phyloP scores from a whole-genome alignment of 1,284 basidiomycete genomes.

The Fistulina hepatica region DNA sequence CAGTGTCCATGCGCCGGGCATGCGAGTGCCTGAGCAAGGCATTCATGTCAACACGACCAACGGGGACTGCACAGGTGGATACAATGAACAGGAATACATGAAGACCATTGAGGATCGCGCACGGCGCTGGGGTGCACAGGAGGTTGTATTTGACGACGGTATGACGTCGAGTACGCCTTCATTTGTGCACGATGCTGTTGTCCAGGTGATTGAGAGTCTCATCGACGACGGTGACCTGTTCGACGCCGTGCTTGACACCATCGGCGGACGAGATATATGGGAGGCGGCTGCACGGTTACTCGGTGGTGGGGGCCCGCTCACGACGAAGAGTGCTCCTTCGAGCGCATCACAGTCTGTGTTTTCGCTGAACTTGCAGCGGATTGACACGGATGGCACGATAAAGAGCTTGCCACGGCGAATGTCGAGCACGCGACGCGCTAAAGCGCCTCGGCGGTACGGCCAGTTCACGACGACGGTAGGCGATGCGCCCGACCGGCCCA shows the following conservation, averaged over 20 bases:
- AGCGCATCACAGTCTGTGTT: no score
- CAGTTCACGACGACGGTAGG: conserved; percentile 73
- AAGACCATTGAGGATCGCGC: conserved; percentile 41
- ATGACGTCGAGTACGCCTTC: conserved; percentile 23
- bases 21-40: conserved; percentile 12
- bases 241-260: conserved; percentile 71
- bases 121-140: conserved; percentile 52
- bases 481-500: conserved; percentile 45
- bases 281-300: conserved; percentile 59
- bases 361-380: conserved; percentile 25
- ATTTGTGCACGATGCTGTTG: conserved; percentile 35
- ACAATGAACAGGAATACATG: conserved; percentile 25
- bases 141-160: conserved; percentile 46
- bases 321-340: neutral
- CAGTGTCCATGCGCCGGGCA: conserved; percentile 53
- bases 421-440: neutral
- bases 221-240: conserved; percentile 48
- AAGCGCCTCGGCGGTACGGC: conserved; percentile 2
- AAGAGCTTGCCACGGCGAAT: neutral
- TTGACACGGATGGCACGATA: conserved; percentile 17
- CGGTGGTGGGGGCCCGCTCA: conserved; percentile 13
- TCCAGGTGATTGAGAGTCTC: conserved; percentile 43
- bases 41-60: no score
- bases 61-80: conserved; percentile 15
- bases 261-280: conserved; percentile 69